Percentiles rank a stretch among this genome's conserved stretches.
phyloP scores from a whole-genome alignment of 768 basidiomycete species.

The Russula sp. region DNA sequence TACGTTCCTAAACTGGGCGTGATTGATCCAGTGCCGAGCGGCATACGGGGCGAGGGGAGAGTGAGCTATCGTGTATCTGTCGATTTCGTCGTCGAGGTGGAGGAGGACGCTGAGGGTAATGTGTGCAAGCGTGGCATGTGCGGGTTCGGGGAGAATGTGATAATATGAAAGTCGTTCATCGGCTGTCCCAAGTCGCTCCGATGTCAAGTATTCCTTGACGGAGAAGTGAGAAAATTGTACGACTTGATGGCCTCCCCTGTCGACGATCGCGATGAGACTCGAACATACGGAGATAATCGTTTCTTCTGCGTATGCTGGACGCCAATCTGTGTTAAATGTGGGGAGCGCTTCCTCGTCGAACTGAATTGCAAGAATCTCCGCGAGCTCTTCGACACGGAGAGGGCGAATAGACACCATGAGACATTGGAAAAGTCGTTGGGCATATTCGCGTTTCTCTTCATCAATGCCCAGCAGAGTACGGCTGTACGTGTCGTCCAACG shows the following conservation, averaged over 20 bases:
- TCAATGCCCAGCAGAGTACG: no score
- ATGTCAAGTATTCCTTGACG: slow-evolving; percentile 1
- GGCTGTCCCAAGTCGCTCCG: neutral
- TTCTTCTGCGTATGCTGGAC: neutral
- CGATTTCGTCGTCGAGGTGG: neutral
- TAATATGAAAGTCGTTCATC: slow-evolving; percentile 1
- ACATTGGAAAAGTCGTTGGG: no score
- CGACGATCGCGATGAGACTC: neutral
- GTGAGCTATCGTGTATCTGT: neutral
- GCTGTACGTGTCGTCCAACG: slow-evolving; percentile 11
- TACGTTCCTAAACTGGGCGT: neutral
- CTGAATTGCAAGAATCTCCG: no score
- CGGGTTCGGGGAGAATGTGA: slow-evolving; percentile 4
- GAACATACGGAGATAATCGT: neutral
- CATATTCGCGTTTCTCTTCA: no score
- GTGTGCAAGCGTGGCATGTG: neutral
- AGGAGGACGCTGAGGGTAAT: neutral
- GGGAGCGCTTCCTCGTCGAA: neutral
- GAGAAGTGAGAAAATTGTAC: neutral
- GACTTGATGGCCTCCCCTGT: neutral
- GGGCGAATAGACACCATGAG: no score
- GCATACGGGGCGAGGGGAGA: neutral
- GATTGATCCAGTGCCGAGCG: neutral
- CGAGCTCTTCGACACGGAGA: no score
- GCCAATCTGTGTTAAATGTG: neutral